Evolutionary conservation across 2,329 filamentous ascomycete genomes (phyloP), one percentile per base, ranked within the genome.

Genomic region (Colletotrichum liriopes): DNA sequence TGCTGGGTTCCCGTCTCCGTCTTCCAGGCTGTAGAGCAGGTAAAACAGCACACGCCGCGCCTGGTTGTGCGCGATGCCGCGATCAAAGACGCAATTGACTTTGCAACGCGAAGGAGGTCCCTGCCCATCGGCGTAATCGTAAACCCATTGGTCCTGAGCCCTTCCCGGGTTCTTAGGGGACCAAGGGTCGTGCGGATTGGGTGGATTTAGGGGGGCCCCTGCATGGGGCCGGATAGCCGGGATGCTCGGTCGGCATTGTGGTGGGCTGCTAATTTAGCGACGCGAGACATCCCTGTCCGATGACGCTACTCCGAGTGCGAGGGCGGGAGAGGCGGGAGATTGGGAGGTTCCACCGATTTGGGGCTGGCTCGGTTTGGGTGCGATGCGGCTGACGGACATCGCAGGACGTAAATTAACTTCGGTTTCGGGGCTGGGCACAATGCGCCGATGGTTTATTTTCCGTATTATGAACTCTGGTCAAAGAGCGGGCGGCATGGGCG

Each of bases 21-120:
- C n/a, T 14, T 32, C 20, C 11, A 23, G 29, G 18, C 1, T 23
- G 43, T 47, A 43, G 9, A 8, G 16, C 2, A 26, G 20, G 18
- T 4, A 8, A 14, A 37, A 14, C 29, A 55, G 11, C 52, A 43
- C 18, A n/a, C 52, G 32, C 18, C 52, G 32, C 29, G 51, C 9
- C 29, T 32, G 18, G 29, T 35, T 51, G 32, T 20, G 29, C 20
- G 52, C 18, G 41, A 43, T 23, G 39, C 26, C 14, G 14, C 39
- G 37, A 3, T 35, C 14, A 18, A 23, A n/a, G 41, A 58, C 66
- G 60, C 60, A 64, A 58, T 58, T 43, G 60, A 68, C 59, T 65
- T 51, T 56, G 29, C 43, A 16, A 43, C 32, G 47, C 14, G 26
- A 5, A 32, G 32, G 26, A 54, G 43, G 35, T 12, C 47, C n/a